Base-by-base conservation (phyloP, 2,329 filamentous ascomycete species). In the Monascus ruber region DNA sequence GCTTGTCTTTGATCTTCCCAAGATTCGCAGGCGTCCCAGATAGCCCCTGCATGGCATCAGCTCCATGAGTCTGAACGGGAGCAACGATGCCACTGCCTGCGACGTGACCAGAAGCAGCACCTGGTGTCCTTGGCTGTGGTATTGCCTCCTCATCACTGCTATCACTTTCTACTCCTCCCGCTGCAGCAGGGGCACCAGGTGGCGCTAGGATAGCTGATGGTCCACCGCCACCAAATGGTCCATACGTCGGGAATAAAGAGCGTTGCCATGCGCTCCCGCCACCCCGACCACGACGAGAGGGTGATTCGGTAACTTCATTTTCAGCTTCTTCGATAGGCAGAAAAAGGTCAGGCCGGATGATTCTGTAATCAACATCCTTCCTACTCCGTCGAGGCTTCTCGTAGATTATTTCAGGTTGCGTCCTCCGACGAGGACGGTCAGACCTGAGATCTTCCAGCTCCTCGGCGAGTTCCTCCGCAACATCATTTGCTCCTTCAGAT, bases 71-170 rank as follows among this genome's bases (percentile, higher is more conserved):
- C 55, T 80, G 77, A 8, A 66, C 56, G 17, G 63, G 54, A 26
- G 74, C 69, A 40, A 77, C 70, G 17, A 75, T 64, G 37, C 71
- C 71, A 47, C 72, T 65, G 31, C 72, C 70, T 41, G 68, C 68
- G 17, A 68, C 65, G 32, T 63, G 67, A 40, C 76, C 73, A 5
- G 75, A 77, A 69, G 76, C 77, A 36, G 85, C 68, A 42, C 79
- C 74, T 34, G 81, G 83, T 34, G 52, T 55, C 42, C 59, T 64
- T 36, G 72, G 76, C 43, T 82, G 76, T 47, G 80, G 77, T 47
- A 75, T 72, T 62, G 77, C 78, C 55, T 98, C 91, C 49, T 98
- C 91, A 52, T 98, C 91, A 58, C 91, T 98, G 60, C 87, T 95
- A 58, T 98, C 91, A 5, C 89, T 94, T 53, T 96, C 91, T 6